Percentiles rank a stretch among this genome's conserved stretches.
These are phyloP conservation scores for Ophiostoma sp. DNA, from an alignment of 2,329 filamentous ascomycete genomes.

Conservation along the genomic window DNA sequence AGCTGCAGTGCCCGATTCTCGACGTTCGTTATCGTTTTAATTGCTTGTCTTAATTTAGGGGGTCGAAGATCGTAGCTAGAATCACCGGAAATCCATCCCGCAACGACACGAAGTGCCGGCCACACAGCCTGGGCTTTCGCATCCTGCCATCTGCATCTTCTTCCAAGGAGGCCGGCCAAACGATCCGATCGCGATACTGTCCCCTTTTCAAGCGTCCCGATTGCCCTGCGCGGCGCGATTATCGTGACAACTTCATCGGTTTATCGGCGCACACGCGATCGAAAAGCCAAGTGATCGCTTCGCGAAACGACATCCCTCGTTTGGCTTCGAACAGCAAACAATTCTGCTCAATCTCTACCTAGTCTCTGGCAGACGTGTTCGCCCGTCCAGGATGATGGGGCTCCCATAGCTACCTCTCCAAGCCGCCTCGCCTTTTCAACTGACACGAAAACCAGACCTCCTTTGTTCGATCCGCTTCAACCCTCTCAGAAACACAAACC, in stretches of 20 bases:
- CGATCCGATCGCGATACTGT: background rate
- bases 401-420: conserved; percentile 19
- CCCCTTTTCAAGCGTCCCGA: background rate
- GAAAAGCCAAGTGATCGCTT: background rate
- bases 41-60: conserved; percentile 22
- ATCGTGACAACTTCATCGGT: background rate
- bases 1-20: background rate
- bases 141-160: background rate
- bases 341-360: background rate
- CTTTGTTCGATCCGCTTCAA: background rate
- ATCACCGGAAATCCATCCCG: background rate
- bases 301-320: background rate
- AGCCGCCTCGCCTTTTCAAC: background rate
- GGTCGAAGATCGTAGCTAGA: conserved; percentile 4
- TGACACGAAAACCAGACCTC: background rate
- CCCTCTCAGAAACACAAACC: background rate
- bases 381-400: conserved; percentile 22
- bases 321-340: background rate
- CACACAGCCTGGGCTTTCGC: background rate
- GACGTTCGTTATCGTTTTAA: conserved; percentile 16
- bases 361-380: conserved; percentile 15
- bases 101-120: background rate
- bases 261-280: background rate
- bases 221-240: background rate
- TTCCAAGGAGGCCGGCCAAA: background rate